Base-by-base conservation (phyloP, 2,329 filamentous ascomycete genomes). In the Fusarium sarcochroum region DNA sequence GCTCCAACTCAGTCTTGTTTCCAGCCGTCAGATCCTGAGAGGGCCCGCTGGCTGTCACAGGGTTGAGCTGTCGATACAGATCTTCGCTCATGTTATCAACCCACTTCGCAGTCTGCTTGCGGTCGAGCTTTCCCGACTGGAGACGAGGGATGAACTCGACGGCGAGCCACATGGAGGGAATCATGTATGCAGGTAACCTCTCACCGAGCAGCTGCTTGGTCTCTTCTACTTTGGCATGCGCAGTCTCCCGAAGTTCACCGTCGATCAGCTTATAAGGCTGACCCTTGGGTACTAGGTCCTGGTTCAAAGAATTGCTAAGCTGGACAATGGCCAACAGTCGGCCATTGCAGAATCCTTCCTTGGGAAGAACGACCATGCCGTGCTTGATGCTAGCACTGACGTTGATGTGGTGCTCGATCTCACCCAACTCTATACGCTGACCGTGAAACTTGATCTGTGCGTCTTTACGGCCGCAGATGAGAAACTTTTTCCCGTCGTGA, bases 401-500 rank as follows among this genome's bases (percentile, higher is more conserved):
- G n/a, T 73, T 71, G 17, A 75, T 54, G 2, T 76, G 73, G 21
- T 75, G 60, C 63, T 79, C 76, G 8, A 79, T 71, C 37, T 79
- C 77, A 1, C 70, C 76, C 0, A 76, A 66, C 41, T 79, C 77
- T 7, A 78, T 68, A 14, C 77, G 72, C 20, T 79, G 76, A 8
- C 77, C 77, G n/a, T 72, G 72, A 6, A 79, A 69, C 64, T 79
- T 79, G 60, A 79, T 70, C 53, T 79, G 76, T 1, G 65, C 45
- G 6, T 78, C 77, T 10, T 70, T 73, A 0, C 77, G 70, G 2
- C 77, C 76, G 0, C 65, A 41, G 9, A 71, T 73, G 17, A 73
- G 60, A 17, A 77, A 47, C 0, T 48, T 70, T 0, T 48, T 70
- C 0, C 75, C 74, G 11, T 76, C 74, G 5, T 62, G 52, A 17